These are phyloP conservation scores for Cladophialophora chaetospira DNA, from an alignment of 2,329 filamentous ascomycete species.

Conservation along the genomic window DNA sequence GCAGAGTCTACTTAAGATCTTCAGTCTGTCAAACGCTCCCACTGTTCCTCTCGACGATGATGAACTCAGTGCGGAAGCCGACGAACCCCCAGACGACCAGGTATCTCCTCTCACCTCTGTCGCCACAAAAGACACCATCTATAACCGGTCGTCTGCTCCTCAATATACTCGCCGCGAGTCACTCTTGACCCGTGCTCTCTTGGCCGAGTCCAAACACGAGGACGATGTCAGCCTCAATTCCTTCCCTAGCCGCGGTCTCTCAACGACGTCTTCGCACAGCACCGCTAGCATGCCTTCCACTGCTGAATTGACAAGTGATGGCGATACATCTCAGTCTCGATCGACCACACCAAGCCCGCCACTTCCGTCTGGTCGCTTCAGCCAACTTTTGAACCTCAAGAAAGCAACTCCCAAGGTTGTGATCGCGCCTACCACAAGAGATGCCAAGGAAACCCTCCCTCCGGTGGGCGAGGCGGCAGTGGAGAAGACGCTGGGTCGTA, in stretches of 20 bases:
- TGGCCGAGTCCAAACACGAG: constrained; percentile 63
- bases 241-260: constrained; percentile 37
- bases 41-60: constrained; percentile 52
- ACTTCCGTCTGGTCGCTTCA: constrained; percentile 56
- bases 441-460: constrained; percentile 35
- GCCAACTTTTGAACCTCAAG: constrained; percentile 32
- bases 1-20: constrained; percentile 48
- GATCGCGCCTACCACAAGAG: constrained; percentile 32
- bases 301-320: constrained; percentile 92
- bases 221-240: constrained; percentile 36
- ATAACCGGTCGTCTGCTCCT: constrained; percentile 47
- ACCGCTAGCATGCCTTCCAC: constrained; percentile 80
- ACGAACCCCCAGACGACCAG: constrained; percentile 78
- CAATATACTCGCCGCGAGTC: constrained; percentile 64
- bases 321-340: constrained; percentile 85
- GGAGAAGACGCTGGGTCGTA: constrained; percentile 69
- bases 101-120: constrained; percentile 33
- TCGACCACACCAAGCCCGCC: constrained; percentile 88
- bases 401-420: constrained; percentile 33
- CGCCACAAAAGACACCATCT: constrained; percentile 37
- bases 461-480: constrained; percentile 57
- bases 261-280: constrained; percentile 68
- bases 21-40: constrained; percentile 45
- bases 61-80: constrained; percentile 73
- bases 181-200: constrained; percentile 81